phyloP scores from a whole-genome alignment of 169 alveolate species.

The Ichthyophthirius multifiliis region DNA sequence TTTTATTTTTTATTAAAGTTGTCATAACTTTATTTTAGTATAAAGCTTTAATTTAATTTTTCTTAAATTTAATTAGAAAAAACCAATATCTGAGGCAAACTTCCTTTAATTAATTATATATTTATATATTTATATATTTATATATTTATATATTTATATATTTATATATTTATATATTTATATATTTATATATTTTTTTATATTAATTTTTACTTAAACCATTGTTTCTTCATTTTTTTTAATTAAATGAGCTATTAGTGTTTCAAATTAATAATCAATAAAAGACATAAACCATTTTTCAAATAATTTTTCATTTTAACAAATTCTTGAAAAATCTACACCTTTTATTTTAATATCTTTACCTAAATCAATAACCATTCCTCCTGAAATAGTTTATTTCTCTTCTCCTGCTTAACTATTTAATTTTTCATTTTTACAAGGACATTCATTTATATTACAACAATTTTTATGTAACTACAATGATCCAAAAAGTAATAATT shows the following conservation, averaged over 20 bases:
- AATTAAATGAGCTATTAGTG: neutral
- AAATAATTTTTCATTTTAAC: neutral
- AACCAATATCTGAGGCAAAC: slow-evolving; percentile 10
- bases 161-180: too few species aligned
- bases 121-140: too few species aligned
- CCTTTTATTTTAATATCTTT: neutral
- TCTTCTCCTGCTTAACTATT: neutral
- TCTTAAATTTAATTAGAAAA: neutral
- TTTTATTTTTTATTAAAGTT: neutral
- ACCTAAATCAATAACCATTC: neutral
- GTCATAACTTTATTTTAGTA: neutral
- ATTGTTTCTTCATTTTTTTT: neutral
- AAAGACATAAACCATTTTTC: neutral
- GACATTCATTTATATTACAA: neutral
- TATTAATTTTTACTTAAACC: neutral
- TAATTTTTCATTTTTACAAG: slow-evolving; percentile 5
- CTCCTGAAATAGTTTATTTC: neutral
- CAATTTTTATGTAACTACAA: neutral
- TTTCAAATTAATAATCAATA: neutral
- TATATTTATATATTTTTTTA: too few species aligned
- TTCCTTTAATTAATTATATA: too few species aligned
- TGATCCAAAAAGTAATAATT: neutral
- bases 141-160: too few species aligned
- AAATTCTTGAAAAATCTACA: neutral
- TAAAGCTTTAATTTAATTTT: neutral